A percentile compares a stretch with the other conserved stretches of the same genome.
Evolutionary conservation across 331 rosid species (phyloP).

Genomic region (Prunus yedoensis): DNA sequence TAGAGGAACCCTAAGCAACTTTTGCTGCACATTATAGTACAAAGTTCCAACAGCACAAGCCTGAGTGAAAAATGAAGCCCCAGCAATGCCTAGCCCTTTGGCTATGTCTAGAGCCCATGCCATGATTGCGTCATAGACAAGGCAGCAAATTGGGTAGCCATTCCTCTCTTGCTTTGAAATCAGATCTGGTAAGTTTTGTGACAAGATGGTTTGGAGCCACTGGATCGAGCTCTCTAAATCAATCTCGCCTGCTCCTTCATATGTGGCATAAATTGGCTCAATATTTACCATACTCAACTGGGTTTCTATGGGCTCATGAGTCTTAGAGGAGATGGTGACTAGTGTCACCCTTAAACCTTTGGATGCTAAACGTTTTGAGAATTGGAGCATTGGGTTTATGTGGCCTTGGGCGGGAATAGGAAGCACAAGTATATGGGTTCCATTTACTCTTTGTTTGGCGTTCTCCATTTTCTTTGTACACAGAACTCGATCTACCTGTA

Average conservation of each 20-base stretch:
- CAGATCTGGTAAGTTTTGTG: conserved; percentile 8
- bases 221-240: not conserved
- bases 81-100: not conserved
- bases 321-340: conserved; percentile 1
- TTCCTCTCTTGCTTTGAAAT: not conserved
- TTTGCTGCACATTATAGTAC: conserved; percentile 11
- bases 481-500: not conserved
- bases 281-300: not conserved
- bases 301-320: not conserved
- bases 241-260: not conserved
- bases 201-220: not conserved
- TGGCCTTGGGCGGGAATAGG: conserved; percentile 29
- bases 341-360: conserved; percentile 23
- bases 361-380: conserved; percentile 25
- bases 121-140: conserved; percentile 21
- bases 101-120: conserved; percentile 21
- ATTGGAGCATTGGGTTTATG: conserved; percentile 38
- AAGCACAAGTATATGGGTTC: conserved; percentile 16
- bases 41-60: conserved; percentile 17
- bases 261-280: not conserved
- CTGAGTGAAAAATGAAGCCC: conserved; percentile 25
- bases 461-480: conserved; percentile 2
- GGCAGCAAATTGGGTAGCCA: conserved; percentile 4
- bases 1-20: conserved; percentile 15
- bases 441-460: not conserved